Evolutionary conservation across 140 eudicot genomes (phyloP), one percentile per base, ranked within the genome.

Genomic region (Cichorium intybus): DNA sequence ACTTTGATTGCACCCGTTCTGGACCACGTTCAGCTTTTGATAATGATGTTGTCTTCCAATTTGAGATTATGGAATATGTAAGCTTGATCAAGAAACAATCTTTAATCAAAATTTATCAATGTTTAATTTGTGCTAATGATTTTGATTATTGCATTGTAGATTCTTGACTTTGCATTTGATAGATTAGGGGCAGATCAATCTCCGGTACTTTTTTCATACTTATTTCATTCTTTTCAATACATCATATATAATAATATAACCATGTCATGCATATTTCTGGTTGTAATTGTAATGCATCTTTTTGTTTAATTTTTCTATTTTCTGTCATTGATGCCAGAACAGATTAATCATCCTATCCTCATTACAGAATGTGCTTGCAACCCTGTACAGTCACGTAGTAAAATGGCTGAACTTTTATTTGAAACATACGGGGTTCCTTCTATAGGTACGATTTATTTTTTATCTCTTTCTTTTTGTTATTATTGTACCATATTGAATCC

Each of bases 21-120:
- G 96, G 96, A 75, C 96, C 98, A 23, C 98, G 98, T 49, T 92
- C 98, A 21, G 98, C 96, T 4, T 92, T 92, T 59, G 98, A 92
- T 45, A 59, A 74, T 74, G 79, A 92, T 62, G 96, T 92, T 75
- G 98, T 92, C 51, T 88, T 71, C 71, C 98, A 92, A 68, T 92
- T 88, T 75, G 98, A 92, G 75, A 88, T 85, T 22, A 92, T 92
- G 98, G 98, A 92, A 92, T 92, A 88, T 83, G 98, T 92, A 83
- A 81, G 92, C 26, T 41, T 46, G 23, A 33, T 41, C 28, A 20
- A 5, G 24, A n/a, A n/a, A n/a, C n/a, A n/a, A n/a, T n/a, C n/a
- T n/a, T n/a, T n/a, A n/a, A n/a, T n/a, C n/a, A n/a, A n/a, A n/a
- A n/a, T n/a, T n/a, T n/a, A n/a, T n/a, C n/a, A n/a, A n/a, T n/a